Evolutionary conservation across 768 basidiomycete genomes (phyloP).

Genomic region (Tephrocybe sp.): DNA sequence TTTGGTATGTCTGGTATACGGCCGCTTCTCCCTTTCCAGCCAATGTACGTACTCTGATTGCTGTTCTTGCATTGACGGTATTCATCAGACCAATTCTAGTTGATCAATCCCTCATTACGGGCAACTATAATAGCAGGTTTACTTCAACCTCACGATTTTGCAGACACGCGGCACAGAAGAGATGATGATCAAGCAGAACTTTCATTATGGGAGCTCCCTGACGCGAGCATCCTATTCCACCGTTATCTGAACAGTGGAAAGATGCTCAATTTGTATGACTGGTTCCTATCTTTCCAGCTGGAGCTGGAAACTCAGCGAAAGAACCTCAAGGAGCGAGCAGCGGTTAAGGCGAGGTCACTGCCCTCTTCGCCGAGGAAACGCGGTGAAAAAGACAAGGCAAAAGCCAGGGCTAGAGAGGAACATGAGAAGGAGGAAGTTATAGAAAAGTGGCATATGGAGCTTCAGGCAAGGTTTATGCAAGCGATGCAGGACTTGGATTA

Average conservation of each 20-base stretch:
- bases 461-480: slow-evolving; percentile 78
- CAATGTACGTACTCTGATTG: slow-evolving; percentile 44
- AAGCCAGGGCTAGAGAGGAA: slow-evolving; percentile 20
- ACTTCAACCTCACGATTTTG: slow-evolving; percentile 55
- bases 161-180: slow-evolving; percentile 15
- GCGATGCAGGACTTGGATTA: slow-evolving; percentile 82
- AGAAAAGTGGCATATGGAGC: slow-evolving; percentile 51
- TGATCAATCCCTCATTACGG: slow-evolving; percentile 70
- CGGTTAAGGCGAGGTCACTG: background rate
- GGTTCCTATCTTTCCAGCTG: slow-evolving; percentile 76
- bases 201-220: slow-evolving; percentile 58
- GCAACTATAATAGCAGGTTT: slow-evolving; percentile 62
- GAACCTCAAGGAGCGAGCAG: slow-evolving; percentile 19
- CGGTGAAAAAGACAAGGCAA: slow-evolving; percentile 17
- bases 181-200: slow-evolving; percentile 10
- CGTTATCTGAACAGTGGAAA: slow-evolving; percentile 79
- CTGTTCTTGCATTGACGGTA: background rate
- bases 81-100: slow-evolving; percentile 30
- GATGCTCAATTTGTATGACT: slow-evolving; percentile 87
- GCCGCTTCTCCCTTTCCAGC: slow-evolving; percentile 63
- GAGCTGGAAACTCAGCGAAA: slow-evolving; percentile 63
- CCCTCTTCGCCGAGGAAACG: slow-evolving; percentile 17
- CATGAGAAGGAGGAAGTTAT: slow-evolving; percentile 37
- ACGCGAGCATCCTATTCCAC: slow-evolving; percentile 73
- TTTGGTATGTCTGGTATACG: slow-evolving; percentile 80